Evolutionary conservation across 1,284 basidiomycete genomes (phyloP).

Genomic region (Clitocybe nebularis): DNA sequence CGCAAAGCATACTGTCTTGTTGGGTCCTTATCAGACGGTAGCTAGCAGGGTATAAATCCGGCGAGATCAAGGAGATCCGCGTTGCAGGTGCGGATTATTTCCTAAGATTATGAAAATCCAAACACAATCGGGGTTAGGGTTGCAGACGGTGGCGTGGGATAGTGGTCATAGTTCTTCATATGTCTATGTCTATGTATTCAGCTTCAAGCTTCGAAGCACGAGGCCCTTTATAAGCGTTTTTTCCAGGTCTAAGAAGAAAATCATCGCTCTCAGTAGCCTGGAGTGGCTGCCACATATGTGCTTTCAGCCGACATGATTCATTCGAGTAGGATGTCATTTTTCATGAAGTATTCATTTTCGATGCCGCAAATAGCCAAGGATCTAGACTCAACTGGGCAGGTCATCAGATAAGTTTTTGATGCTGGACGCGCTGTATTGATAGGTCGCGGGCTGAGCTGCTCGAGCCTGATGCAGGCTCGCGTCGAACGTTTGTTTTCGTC

Average conservation of each 20-base stretch:
- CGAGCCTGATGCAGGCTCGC: slow-evolving; percentile 1
- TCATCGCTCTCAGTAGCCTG: slow-evolving; percentile 30
- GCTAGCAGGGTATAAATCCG: too few species aligned
- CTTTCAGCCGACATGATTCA: not conserved
- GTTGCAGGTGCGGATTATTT: too few species aligned
- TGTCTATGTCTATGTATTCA: too few species aligned
- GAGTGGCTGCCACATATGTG: slow-evolving; percentile 41
- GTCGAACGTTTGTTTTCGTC: slow-evolving; percentile 22
- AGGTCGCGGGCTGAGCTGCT: slow-evolving; percentile 17
- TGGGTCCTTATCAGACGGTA: too few species aligned
- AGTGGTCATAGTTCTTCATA: too few species aligned
- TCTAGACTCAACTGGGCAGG: slow-evolving; percentile 46
- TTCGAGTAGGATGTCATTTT: not conserved
- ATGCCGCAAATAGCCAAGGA: slow-evolving; percentile 66
- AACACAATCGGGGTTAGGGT: too few species aligned
- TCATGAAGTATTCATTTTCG: slow-evolving; percentile 52
- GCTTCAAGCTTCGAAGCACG: not conserved
- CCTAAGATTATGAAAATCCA: too few species aligned
- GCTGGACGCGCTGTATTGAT: slow-evolving; percentile 24
- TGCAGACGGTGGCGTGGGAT: too few species aligned
- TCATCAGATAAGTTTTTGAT: slow-evolving; percentile 43
- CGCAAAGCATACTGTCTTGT: too few species aligned
- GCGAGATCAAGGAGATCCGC: too few species aligned
- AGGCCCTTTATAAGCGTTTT: slow-evolving; percentile 5
- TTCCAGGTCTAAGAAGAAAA: slow-evolving; percentile 1